Base-by-base conservation (phyloP, 192 early-diverging fungal genomes). In the Mortierella alpina region DNA sequence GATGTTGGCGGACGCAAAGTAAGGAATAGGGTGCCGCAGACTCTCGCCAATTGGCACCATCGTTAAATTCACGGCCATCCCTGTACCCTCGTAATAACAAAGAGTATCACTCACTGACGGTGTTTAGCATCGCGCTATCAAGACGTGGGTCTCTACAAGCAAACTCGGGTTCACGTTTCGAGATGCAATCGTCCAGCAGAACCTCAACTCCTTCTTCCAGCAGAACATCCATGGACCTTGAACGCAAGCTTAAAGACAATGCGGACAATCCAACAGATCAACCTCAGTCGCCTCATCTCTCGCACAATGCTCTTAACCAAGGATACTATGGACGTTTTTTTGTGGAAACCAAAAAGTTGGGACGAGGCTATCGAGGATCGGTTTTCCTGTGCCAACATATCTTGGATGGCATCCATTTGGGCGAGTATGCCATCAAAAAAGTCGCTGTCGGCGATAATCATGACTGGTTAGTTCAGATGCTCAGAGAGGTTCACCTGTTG, bases 281-380 rank as follows among this genome's bases (percentile, higher is more conserved):
- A 31, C 48, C 53, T 8, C n/a, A 58, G 17, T 49, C 82, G 0
- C 48, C 71, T 5, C 86, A 88, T 70, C 84, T 96, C 6, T 86
- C 90, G 3, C 86, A 84, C 2, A 84, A 87, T 59, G 89, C 93
- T 11, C 95, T 97, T 69, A 99, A 99, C 71, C 94, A 97, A 67
- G 97, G 97, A 7, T 99, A 99, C 75, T 99, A 99, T 69, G 89
- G 93, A 44, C 89, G 92, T 8, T 99, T 99, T 70, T 99, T 99
- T 77, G 84, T 93, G 3, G 95, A 98, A 70, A 84, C 92, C 66
- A 86, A 86, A 49, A 97, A 97, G 72, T 85, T 99, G 7, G 97
- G 97, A 17, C 89, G 93, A 66, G 97, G 97, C 0, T 89, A 91
- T 63, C 90, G 97, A 23, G 97, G 97, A 40, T 92, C 91, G 10